Evolutionary conservation across 2,329 filamentous ascomycete genomes (phyloP).

Genomic region (Annulohypoxylon truncatum): DNA sequence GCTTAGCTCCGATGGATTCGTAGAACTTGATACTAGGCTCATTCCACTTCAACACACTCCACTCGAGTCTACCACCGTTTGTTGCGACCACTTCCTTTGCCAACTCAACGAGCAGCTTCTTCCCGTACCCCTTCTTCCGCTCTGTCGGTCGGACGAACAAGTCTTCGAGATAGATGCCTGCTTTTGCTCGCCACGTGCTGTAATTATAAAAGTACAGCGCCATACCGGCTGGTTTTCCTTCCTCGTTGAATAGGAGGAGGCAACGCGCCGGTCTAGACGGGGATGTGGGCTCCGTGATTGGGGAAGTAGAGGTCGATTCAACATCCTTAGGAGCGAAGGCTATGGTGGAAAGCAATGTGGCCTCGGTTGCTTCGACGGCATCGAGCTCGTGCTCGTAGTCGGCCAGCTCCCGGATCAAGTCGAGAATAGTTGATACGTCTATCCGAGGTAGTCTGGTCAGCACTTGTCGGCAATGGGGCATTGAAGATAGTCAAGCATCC

Average conservation of each 20-base stretch:
- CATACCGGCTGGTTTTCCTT: slow-evolving; percentile 72
- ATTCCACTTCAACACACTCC: slow-evolving; percentile 95
- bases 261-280: slow-evolving; percentile 77
- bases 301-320: slow-evolving; percentile 53
- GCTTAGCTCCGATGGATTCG: slow-evolving; percentile 72
- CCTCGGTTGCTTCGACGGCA: slow-evolving; percentile 81
- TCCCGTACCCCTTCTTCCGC: slow-evolving; percentile 83
- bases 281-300: slow-evolving; percentile 65
- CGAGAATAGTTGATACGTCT: slow-evolving; percentile 87
- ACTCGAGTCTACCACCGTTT: slow-evolving; percentile 82
- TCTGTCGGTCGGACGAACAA: slow-evolving; percentile 81
- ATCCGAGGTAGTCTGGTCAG: slow-evolving; percentile 24
- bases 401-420: slow-evolving; percentile 85
- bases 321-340: slow-evolving; percentile 74
- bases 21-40: slow-evolving; percentile 91
- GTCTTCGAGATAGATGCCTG: slow-evolving; percentile 94
- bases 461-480: slow-evolving; percentile 7
- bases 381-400: slow-evolving; percentile 84
- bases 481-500: slow-evolving; percentile 18
- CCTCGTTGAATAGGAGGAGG: slow-evolving; percentile 70
- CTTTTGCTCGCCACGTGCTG: slow-evolving; percentile 87
- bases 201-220: slow-evolving; percentile 97
- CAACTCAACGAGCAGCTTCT: slow-evolving; percentile 76
- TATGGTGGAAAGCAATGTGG: slow-evolving; percentile 78
- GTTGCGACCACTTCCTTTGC: slow-evolving; percentile 83